Evolutionary conservation across 2,329 filamentous ascomycete genomes (phyloP).

Genomic region (Penicillium sp.): DNA sequence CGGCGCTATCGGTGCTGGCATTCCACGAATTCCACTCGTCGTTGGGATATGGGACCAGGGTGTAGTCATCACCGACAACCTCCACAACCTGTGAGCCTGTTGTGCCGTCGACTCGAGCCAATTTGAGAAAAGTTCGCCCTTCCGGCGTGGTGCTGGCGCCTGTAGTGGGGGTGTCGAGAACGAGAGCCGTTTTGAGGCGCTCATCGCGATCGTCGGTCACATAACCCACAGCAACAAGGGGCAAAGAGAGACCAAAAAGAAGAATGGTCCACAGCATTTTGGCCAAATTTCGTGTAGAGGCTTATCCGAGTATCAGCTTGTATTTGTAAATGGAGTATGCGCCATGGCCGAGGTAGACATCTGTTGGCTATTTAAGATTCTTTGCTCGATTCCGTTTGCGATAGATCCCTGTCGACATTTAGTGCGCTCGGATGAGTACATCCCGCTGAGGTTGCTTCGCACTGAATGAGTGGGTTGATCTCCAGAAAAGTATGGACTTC

Average conservation of each 20-base stretch:
- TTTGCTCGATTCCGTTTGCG: neutral
- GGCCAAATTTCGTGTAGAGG: neutral
- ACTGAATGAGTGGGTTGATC: slow-evolving; percentile 10
- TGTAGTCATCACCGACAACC: slow-evolving; percentile 2
- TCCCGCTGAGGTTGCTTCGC: neutral
- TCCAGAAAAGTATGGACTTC: slow-evolving; percentile 19
- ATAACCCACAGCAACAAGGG: neutral
- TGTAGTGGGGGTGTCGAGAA: slow-evolving; percentile 1
- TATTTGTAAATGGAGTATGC: neutral
- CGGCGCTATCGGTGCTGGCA: slow-evolving; percentile 1
- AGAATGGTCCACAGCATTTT: neutral
- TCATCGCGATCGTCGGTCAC: neutral
- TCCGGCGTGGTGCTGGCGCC: slow-evolving; percentile 3
- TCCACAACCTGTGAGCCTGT: slow-evolving; percentile 3
- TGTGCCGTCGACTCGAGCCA: slow-evolving; percentile 4
- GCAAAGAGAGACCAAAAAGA: neutral
- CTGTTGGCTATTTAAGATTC: neutral
- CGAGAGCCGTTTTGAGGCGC: neutral
- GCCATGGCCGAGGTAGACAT: neutral
- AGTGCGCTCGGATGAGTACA: neutral
- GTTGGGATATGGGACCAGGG: slow-evolving; percentile 4
- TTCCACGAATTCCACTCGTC: slow-evolving; percentile 14
- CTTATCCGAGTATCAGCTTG: neutral
- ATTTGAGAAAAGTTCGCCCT: neutral
- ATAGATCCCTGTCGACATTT: neutral